Base-by-base conservation (phyloP, 2,329 filamentous ascomycete species). In the Raffaelea deltoideospora region DNA sequence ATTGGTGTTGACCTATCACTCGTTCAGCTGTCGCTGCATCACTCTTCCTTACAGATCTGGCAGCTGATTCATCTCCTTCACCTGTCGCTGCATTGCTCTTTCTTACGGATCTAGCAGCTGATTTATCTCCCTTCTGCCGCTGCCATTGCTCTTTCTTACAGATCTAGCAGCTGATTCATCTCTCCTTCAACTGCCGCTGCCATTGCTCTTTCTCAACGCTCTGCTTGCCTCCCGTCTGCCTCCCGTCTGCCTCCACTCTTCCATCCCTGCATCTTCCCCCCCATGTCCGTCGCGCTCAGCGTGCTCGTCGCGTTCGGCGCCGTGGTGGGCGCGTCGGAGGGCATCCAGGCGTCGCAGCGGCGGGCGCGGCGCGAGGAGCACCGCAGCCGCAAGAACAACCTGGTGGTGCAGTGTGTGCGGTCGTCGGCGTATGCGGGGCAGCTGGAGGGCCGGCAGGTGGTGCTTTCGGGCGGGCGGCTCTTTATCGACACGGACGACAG, bases 401-500 rank as follows among this genome's bases (percentile, higher is more conserved):
- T 67, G 27, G 48, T 61, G 22, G 57, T 65, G 3, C 60, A 60
- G 39, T 65, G 61, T 35, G 54, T 58, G 31, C 65, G 64, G 49
- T 60, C 60, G 20, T 65, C 62, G 4, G 52, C 59, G 36, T 58
- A 56, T 39, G 60, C 60, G 35, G 47, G 53, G 13, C 44, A 54
- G n/a, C 53, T 67, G 14, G 59, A 67, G 41, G 61, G 60, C 20
- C 60, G 60, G 33, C 51, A 54, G 28, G 49, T 67, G 11, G 61
- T 66, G 2, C 50, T 67, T 18, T 63, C 61, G 2, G 57, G 57
- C 18, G 55, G 61, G 7, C 24, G 31, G 54, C 48, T 69, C 11
- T 68, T 64, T 43, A 59, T 69, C 17, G 66, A 65, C 36, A 64
- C 59, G 10, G 54, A 50, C 28, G 62, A 57, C 15, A 57, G 51